phyloP scores from a whole-genome alignment of 2,329 filamentous ascomycete species.

The Calonectria hongkongensis region DNA sequence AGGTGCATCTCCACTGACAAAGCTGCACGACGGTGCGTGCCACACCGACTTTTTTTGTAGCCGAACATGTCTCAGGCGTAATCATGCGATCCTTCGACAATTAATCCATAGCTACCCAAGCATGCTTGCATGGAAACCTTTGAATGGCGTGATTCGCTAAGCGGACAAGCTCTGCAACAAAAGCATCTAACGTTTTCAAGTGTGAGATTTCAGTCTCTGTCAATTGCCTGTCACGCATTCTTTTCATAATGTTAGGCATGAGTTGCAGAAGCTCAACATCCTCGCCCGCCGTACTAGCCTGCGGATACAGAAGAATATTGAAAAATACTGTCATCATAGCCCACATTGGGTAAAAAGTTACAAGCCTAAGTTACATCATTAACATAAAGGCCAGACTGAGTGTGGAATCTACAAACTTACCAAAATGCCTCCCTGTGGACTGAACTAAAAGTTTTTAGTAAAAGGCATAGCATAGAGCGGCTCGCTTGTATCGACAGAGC shows the following conservation, averaged over 20 bases:
- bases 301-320: conserved; percentile 4
- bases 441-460: not conserved
- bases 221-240: conserved; percentile 9
- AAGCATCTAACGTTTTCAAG: not conserved
- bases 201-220: not conserved
- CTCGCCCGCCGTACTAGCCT: not conserved
- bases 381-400: not conserved
- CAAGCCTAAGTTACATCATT: not conserved
- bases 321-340: conserved; percentile 12
- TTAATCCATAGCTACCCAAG: not conserved
- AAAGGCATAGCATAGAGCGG: not conserved
- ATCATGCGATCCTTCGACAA: not conserved
- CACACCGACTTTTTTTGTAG: too few species aligned
- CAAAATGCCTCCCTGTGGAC: conserved; percentile 12
- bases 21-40: too few species aligned
- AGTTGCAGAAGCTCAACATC: conserved; percentile 10
- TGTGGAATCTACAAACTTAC: not conserved
- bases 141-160: conserved; percentile 6
- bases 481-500: not conserved
- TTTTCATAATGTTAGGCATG: not conserved
- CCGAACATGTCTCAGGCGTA: too few species aligned
- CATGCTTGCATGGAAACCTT: not conserved
- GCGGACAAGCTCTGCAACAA: conserved; percentile 13
- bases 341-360: conserved; percentile 16
- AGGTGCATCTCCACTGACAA: too few species aligned